phyloP scores from a whole-genome alignment of 2,329 filamentous ascomycete species.

The Metarhizium rileyi region DNA sequence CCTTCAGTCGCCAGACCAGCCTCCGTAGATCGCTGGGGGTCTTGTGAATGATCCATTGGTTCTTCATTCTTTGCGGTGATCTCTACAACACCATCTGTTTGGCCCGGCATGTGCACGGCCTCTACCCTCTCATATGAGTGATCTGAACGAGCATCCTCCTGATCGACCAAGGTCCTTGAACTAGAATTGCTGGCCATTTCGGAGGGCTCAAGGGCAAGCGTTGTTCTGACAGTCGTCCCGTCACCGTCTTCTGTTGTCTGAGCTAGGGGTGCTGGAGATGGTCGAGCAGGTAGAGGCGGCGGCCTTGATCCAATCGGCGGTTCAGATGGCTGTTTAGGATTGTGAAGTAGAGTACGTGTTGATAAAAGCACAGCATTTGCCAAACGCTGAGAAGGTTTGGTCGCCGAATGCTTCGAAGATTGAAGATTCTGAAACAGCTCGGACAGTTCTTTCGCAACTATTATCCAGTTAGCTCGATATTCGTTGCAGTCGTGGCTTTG shows the following conservation, averaged over 20 bases:
- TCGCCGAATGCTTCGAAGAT: conserved; percentile 47
- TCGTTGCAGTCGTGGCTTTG: conserved; percentile 5
- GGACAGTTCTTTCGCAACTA: conserved; percentile 67
- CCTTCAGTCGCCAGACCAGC: not conserved
- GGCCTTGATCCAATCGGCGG: conserved; percentile 19
- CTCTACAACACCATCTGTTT: conserved; percentile 9
- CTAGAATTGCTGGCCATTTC: conserved; percentile 39
- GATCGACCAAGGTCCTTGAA: conserved; percentile 42
- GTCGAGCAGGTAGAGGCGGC: conserved; percentile 41
- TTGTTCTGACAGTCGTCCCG: conserved; percentile 23
- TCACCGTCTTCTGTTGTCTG: conserved; percentile 22
- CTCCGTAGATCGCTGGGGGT: not conserved
- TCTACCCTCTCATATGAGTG: conserved; percentile 26
- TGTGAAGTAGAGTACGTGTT: conserved; percentile 28
- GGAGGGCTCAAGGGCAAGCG: conserved; percentile 17
- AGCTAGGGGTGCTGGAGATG: conserved; percentile 28
- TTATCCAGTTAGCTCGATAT: not conserved
- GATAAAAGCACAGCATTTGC: conserved; percentile 68
- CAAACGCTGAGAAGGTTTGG: conserved; percentile 65
- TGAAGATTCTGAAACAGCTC: conserved; percentile 63
- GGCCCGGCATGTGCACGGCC: conserved; percentile 5
- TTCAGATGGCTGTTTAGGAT: conserved; percentile 19
- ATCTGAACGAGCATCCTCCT: conserved; percentile 26
- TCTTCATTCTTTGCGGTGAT: not conserved
- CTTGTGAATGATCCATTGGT: not conserved